Base-by-base conservation (phyloP, 164 flowering plant species). In the Santalum album region DNA sequence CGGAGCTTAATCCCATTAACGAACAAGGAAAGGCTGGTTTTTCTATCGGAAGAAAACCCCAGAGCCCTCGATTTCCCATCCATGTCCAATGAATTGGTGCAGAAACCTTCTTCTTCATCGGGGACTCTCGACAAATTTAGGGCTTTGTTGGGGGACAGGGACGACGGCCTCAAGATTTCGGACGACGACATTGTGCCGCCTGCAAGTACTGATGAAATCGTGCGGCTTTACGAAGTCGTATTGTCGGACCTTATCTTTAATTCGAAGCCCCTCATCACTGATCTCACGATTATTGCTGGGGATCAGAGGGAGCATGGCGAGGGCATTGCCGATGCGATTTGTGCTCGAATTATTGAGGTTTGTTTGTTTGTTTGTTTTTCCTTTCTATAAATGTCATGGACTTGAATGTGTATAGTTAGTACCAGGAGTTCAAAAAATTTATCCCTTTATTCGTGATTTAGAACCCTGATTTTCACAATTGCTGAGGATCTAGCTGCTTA, bases 231-330 rank as follows among this genome's bases (percentile, higher is more conserved):
- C 59, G 94, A 87, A 65, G 45, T 66, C 7, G 57, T 83, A 21
- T 50, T 94, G 16, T 67, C 78, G 18, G 95, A 90, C 25, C 76
- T 94, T 25, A 78, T 78, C 1, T 67, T 78, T 65, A 94, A 94
- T 74, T 90, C 90, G 53, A 94, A 94, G 75, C 99, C 99, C 3
- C 75, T 90, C 32, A 94, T 94, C 50, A 94, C 97, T 1, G 97
- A 94, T 59, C 85, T 94, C 34, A 90, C 99, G 12, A 84, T 94
- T 18, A 85, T 94, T 20, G 97, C 99, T 22, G 99, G 92, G 0
- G 96, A 94, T 53, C 90, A 83, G 51, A 67, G 77, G 61, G 76
- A 69, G 26, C 76, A 75, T 18, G 97, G 66, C 1, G 75, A 75
- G 53, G 96, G 91, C 56, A 90, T 94, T 59, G 99, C 97, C 17